Evolutionary conservation across 352 stramenopile species (phyloP).

Genomic region (Elongisporangium anandrum): DNA sequence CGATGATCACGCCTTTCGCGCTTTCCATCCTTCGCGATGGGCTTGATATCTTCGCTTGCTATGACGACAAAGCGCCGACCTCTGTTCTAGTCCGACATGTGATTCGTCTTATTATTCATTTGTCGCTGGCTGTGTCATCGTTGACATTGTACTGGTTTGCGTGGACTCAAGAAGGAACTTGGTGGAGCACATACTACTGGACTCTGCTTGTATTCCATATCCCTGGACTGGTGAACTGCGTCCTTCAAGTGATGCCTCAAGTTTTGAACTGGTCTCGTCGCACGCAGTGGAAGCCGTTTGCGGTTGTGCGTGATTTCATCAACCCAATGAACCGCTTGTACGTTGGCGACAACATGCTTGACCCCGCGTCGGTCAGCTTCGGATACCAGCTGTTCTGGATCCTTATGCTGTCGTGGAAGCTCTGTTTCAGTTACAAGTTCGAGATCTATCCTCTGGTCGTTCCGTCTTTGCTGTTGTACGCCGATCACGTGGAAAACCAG

Average conservation of each 20-base stretch:
- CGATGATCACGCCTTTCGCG: slow-evolving; percentile 89
- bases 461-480: slow-evolving; percentile 93
- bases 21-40: slow-evolving; percentile 87
- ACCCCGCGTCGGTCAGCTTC: slow-evolving; percentile 87
- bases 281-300: slow-evolving; percentile 60
- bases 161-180: slow-evolving; percentile 50
- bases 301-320: slow-evolving; percentile 74
- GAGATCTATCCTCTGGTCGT: slow-evolving; percentile 95
- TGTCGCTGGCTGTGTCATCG: slow-evolving; percentile 51
- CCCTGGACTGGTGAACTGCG: slow-evolving; percentile 63
- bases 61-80: slow-evolving; percentile 46
- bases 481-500: slow-evolving; percentile 92
- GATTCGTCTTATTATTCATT: slow-evolving; percentile 72
- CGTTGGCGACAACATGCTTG: slow-evolving; percentile 94
- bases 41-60: slow-evolving; percentile 90
- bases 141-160: slow-evolving; percentile 83
- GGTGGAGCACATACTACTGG: slow-evolving; percentile 65
- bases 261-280: slow-evolving; percentile 80
- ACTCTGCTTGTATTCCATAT: slow-evolving; percentile 53
- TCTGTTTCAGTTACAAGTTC: slow-evolving; percentile 99
- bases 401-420: slow-evolving; percentile 94
- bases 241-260: slow-evolving; percentile 73
- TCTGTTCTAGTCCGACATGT: slow-evolving; percentile 82
- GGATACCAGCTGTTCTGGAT: slow-evolving; percentile 95
- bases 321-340: slow-evolving; percentile 97